A percentile compares a stretch with the other conserved stretches of the same genome.
phyloP scores from a whole-genome alignment of 2,329 filamentous ascomycete genomes.

The Claviceps monticola region DNA sequence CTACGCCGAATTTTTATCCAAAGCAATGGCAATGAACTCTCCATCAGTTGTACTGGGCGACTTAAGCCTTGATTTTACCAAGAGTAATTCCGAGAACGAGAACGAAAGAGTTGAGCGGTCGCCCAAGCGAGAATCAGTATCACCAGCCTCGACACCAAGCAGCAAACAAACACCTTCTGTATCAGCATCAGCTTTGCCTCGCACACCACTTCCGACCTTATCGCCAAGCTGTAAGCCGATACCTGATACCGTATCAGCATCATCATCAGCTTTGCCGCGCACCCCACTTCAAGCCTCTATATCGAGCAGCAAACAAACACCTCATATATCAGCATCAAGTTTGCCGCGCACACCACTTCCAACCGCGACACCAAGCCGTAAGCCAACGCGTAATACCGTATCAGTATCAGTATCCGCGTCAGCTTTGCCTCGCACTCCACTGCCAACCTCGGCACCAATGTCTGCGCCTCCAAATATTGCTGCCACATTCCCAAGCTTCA shows the following conservation, averaged over 20 bases:
- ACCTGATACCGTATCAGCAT: too few species aligned
- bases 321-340: constrained; percentile 23
- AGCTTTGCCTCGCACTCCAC: constrained; percentile 33
- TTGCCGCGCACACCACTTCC: constrained; percentile 38
- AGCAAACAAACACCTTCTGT: constrained; percentile 14
- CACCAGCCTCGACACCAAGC: constrained; percentile 25
- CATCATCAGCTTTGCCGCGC: too few species aligned
- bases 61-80: constrained; percentile 32
- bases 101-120: constrained; percentile 40
- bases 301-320: constrained; percentile 12
- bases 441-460: constrained; percentile 39
- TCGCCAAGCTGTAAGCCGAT: constrained; percentile 41
- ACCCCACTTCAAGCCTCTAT: constrained; percentile 12
- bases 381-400: constrained; percentile 21
- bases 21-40: constrained; percentile 63
- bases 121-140: constrained; percentile 39
- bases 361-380: constrained; percentile 38
- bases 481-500: constrained; percentile 51
- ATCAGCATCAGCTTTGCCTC: constrained; percentile 26
- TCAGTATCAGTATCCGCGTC: constrained; percentile 22
- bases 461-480: constrained; percentile 46
- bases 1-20: constrained; percentile 79
- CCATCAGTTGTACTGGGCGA: constrained; percentile 43
- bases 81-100: constrained; percentile 42
- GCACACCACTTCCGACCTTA: constrained; percentile 38